Evolutionary conservation across 139 green algal species (phyloP).

Genomic region (Protoeuglena noctilucae): DNA sequence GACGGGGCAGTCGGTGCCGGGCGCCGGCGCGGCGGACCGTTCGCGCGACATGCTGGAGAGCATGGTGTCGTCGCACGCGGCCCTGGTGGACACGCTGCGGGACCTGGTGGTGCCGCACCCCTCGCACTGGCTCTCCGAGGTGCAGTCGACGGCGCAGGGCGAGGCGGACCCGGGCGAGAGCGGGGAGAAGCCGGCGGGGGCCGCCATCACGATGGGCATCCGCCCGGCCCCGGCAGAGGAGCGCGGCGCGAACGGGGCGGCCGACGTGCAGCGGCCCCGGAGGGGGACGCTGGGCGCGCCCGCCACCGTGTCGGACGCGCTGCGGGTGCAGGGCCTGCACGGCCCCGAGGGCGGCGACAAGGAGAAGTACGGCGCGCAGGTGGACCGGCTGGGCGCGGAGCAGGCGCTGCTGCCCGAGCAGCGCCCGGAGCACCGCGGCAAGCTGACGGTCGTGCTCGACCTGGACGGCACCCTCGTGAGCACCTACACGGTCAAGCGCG

Average conservation of each 20-base stretch:
- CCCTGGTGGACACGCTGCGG: background rate
- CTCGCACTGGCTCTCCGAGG: background rate
- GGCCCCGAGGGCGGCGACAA: background rate
- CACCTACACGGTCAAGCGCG: constrained; percentile 53
- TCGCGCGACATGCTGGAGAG: background rate
- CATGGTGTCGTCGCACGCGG: background rate
- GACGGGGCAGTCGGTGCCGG: background rate
- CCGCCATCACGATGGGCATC: background rate
- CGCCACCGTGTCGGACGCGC: background rate
- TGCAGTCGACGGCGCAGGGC: background rate
- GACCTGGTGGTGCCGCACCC: background rate
- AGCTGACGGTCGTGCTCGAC: constrained; percentile 68
- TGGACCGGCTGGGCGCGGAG: background rate
- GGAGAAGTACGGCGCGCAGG: background rate
- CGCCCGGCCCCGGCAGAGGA: background rate
- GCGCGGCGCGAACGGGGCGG: no score
- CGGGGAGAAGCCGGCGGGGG: background rate
- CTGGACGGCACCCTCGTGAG: constrained; percentile 69
- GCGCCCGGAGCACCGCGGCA: constrained; percentile 10
- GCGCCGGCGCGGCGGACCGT: no score
- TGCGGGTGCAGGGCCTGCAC: background rate
- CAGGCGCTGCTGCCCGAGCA: constrained; percentile 18
- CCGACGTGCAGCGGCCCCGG: no score
- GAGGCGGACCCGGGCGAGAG: background rate
- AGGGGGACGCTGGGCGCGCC: background rate